Evolutionary conservation across 306 rosid species (phyloP), one percentile per base, ranked within the genome.

Genomic region (Delonix regia): DNA sequence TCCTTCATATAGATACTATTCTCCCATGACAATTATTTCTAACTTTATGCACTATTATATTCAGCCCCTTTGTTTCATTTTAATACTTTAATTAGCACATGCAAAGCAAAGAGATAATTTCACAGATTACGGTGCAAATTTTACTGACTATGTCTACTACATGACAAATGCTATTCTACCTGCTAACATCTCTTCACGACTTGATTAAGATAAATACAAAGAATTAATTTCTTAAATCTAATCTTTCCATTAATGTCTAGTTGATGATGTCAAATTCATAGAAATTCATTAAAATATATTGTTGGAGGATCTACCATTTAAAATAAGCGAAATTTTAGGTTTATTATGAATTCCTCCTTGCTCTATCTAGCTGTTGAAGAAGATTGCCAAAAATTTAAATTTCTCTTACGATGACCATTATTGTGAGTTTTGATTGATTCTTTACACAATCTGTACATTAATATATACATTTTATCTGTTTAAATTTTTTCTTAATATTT

Each of bases 151-250:
- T 12, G 41, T 36, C 15, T 16, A 34, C 53, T 41, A 67, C 10
- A 67, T 19, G 72, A 41, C 72, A 67, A 65, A 67, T 19, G 12
- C 52, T 41, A 67, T 41, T 41, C 72, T 66, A 21, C 72, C 27
- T 3, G 0, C 5, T n/a, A n/a, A n/a, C n/a, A n/a, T n/a, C n/a
- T n/a, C n/a, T n/a, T n/a, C n/a, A n/a, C n/a, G n/a, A n/a, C n/a
- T n/a, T n/a, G n/a, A n/a, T n/a, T n/a, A n/a, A n/a, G n/a, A n/a
- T n/a, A n/a, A n/a, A n/a, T n/a, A n/a, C n/a, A n/a, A n/a, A n/a
- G n/a, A n/a, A n/a, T n/a, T n/a, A n/a, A n/a, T n/a, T 22, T 56
- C 60, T 21, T 53, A 51, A 51, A 51, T 51, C 6, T 57, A 57
- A 57, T 24, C 19, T 25, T 57, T 11, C 18, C 64, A 12, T 9